A percentile compares a stretch with the other conserved stretches of the same genome.
These are phyloP conservation scores for Coelastrella sp. DNA, from an alignment of 139 green algal genomes.

Conservation along the genomic window DNA sequence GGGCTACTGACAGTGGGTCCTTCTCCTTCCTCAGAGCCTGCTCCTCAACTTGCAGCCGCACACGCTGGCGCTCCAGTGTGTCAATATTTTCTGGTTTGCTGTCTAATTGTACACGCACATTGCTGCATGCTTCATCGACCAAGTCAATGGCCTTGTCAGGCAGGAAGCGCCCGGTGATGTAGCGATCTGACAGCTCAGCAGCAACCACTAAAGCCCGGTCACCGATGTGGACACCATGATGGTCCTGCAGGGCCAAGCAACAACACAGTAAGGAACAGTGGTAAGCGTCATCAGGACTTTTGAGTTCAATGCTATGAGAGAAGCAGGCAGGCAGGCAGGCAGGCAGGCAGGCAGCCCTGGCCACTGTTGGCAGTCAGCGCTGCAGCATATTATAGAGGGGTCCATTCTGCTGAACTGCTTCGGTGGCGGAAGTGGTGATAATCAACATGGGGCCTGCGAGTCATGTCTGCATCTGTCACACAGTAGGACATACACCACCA, in stretches of 20 bases:
- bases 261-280: not conserved
- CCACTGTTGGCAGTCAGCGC: too few relatives aligned
- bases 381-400: too few relatives aligned
- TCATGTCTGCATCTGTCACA: too few relatives aligned
- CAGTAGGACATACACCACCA: too few relatives aligned
- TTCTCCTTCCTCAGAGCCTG: constrained; percentile 73
- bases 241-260: constrained; percentile 44
- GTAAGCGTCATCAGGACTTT: not conserved
- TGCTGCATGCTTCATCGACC: constrained; percentile 69
- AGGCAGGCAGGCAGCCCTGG: too few relatives aligned
- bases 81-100: constrained; percentile 88
- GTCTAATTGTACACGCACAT: constrained; percentile 67
- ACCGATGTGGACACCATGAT: constrained; percentile 73
- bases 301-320: too few relatives aligned
- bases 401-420: too few relatives aligned
- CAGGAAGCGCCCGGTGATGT: constrained; percentile 82
- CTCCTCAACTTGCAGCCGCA: constrained; percentile 80
- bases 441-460: too few relatives aligned
- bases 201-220: constrained; percentile 73
- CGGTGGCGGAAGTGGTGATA: too few relatives aligned
- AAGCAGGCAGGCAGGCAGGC: too few relatives aligned
- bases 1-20: constrained; percentile 52
- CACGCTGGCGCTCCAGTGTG: constrained; percentile 76
- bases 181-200: constrained; percentile 68
- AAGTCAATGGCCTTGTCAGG: constrained; percentile 83